phyloP scores from a whole-genome alignment of 2,329 filamentous ascomycete species.

The Gnomoniopsis sp. region DNA sequence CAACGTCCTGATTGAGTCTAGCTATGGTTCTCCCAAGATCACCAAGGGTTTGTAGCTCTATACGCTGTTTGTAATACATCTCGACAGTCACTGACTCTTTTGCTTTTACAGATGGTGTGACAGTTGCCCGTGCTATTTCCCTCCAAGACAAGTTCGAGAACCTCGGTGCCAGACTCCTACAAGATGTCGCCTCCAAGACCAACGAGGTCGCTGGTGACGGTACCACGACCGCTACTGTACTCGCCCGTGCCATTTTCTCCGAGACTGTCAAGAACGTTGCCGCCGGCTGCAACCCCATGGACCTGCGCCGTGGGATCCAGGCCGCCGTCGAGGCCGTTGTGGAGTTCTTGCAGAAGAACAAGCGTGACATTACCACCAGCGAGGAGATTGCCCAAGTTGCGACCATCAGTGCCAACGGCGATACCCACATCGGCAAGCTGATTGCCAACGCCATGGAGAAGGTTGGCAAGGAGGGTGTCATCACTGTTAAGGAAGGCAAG shows the following conservation, averaged over 20 bases:
- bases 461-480: constrained; percentile 99
- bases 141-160: constrained; percentile 99
- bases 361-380: constrained; percentile 96
- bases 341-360: constrained; percentile 90
- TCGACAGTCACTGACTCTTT: no score
- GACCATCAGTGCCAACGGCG: constrained; percentile 96
- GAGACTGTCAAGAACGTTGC: constrained; percentile 99
- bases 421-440: constrained; percentile 89
- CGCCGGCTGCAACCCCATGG: constrained; percentile 99
- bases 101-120: constrained; percentile 68
- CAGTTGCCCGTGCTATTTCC: constrained; percentile 82
- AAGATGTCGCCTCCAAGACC: constrained; percentile 98
- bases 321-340: constrained; percentile 93
- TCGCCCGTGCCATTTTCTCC: constrained; percentile 97
- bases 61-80: constrained; percentile 2
- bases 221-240: constrained; percentile 95
- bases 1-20: constrained; percentile 97
- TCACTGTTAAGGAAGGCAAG: constrained; percentile 99
- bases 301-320: constrained; percentile 94
- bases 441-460: constrained; percentile 99
- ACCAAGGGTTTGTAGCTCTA: constrained; percentile 76
- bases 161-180: constrained; percentile 91
- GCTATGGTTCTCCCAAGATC: constrained; percentile 98
- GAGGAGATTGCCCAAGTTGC: constrained; percentile 97
- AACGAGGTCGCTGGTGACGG: constrained; percentile 99